Conservation (phyloP, 352 stramenopile species). For the Phytopythium mirpurense region DNA sequence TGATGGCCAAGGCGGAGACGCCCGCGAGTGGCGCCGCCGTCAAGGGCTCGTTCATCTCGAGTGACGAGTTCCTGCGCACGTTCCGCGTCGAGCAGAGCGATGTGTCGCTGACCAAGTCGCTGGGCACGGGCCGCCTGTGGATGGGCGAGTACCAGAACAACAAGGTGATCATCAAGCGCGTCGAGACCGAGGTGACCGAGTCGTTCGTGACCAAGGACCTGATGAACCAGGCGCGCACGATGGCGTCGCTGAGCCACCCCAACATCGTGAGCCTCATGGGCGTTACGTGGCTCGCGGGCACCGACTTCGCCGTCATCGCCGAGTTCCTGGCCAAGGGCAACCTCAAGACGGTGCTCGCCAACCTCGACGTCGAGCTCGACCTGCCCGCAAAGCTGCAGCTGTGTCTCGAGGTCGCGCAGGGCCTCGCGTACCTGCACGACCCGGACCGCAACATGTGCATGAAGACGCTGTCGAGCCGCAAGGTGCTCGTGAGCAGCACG, state of each 20-base stretch:
- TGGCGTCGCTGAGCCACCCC: constrained; percentile 48
- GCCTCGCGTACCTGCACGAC: constrained; percentile 58
- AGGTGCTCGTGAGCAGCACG: constrained; percentile 47
- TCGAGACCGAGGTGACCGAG: constrained; percentile 60
- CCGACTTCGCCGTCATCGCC: constrained; percentile 68
- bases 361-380: constrained; percentile 47
- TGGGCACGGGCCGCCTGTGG: constrained; percentile 46
- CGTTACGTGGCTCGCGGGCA: constrained; percentile 65
- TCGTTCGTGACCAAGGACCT: constrained; percentile 54
- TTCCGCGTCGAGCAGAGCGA: constrained; percentile 49
- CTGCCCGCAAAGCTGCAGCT: constrained; percentile 54
- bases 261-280: constrained; percentile 65
- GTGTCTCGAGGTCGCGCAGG: constrained; percentile 57
- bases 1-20: constrained; percentile 43
- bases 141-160: constrained; percentile 44
- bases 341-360: constrained; percentile 48
- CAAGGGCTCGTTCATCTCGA: constrained; percentile 62
- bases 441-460: constrained; percentile 39
- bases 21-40: constrained; percentile 11
- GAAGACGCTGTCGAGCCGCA: constrained; percentile 43
- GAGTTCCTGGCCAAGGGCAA: constrained; percentile 78
- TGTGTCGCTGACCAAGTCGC: constrained; percentile 47
- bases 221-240: constrained; percentile 42
- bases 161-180: constrained; percentile 69
- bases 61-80: constrained; percentile 50